Percentiles rank a stretch among this genome's conserved stretches.
These are phyloP conservation scores for Leccinum subgranulosum DNA, from an alignment of 768 basidiomycete species.

Conservation along the genomic window DNA sequence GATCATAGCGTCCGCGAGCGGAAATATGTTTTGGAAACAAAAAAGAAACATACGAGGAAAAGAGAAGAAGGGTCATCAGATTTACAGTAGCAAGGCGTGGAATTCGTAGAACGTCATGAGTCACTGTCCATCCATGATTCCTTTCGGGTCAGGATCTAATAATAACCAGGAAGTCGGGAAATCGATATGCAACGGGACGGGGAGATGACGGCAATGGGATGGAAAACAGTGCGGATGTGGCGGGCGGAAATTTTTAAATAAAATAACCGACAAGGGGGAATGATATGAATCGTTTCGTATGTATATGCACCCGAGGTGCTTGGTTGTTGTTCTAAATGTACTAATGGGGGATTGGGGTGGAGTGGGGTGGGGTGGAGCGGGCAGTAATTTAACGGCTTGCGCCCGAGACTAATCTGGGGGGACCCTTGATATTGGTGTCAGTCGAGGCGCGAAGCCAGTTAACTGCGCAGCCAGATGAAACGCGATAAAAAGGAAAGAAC, in stretches of 20 bases:
- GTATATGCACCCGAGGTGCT: background rate
- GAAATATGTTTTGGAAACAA: background rate
- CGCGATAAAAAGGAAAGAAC: background rate
- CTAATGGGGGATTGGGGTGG: background rate
- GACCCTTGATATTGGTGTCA: conserved; percentile 4
- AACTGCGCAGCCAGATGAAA: background rate
- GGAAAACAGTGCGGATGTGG: background rate
- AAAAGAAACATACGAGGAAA: background rate
- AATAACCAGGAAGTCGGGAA: background rate
- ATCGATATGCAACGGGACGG: background rate
- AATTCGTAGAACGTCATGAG: background rate
- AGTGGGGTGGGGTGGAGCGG: background rate
- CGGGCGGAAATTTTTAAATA: background rate
- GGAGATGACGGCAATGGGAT: background rate
- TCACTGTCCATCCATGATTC: background rate
- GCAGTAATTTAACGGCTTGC: background rate
- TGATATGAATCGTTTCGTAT: background rate
- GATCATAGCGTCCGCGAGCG: background rate
- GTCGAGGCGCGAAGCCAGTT: background rate
- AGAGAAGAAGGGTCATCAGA: background rate
- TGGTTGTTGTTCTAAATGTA: background rate
- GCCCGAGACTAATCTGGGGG: background rate
- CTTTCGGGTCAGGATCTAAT: background rate
- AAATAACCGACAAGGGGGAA: background rate
- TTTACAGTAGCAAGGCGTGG: background rate